phyloP scores from a whole-genome alignment of 306 rosid species.

The Vicia villosa region DNA sequence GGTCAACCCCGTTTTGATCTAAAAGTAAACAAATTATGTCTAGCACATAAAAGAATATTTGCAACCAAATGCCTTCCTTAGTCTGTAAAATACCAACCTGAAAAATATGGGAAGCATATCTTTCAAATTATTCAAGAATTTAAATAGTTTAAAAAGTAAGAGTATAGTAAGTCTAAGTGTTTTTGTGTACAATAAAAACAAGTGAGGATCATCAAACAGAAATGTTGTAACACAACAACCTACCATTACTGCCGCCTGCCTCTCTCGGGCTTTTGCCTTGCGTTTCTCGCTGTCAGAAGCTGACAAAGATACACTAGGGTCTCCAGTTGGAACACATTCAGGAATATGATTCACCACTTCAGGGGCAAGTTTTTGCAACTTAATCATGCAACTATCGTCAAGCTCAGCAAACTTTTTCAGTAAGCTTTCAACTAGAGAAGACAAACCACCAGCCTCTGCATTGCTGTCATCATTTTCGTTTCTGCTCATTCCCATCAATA shows the following conservation, averaged over 20 bases:
- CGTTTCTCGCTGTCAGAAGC: constrained; percentile 84
- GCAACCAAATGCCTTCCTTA: constrained; percentile 29
- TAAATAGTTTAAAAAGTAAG: constrained; percentile 8
- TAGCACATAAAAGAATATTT: constrained; percentile 13
- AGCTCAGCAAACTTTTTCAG: constrained; percentile 86
- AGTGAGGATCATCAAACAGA: not conserved
- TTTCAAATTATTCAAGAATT: constrained; percentile 18
- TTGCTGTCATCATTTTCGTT: constrained; percentile 52
- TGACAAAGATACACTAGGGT: constrained; percentile 42
- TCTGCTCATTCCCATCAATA: constrained; percentile 70
- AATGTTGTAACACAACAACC: constrained; percentile 29
- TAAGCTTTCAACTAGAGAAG: constrained; percentile 65
- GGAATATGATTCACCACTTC: constrained; percentile 57
- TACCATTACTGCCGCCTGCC: constrained; percentile 92
- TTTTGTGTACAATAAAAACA: constrained; percentile 25
- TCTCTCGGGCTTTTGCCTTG: constrained; percentile 94
- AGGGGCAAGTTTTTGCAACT: constrained; percentile 78
- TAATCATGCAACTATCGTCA: constrained; percentile 69
- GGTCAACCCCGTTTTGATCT: not conserved
- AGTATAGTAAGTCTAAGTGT: not conserved
- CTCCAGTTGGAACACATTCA: constrained; percentile 49
- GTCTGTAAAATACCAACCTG: constrained; percentile 21
- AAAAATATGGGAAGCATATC: constrained; percentile 14
- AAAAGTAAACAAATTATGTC: constrained; percentile 19
- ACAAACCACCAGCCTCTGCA: constrained; percentile 70